Percentiles rank a stretch among this genome's conserved stretches.
Evolutionary conservation across 345 rosid species (phyloP).

Genomic region (Sisymbrium irio): DNA sequence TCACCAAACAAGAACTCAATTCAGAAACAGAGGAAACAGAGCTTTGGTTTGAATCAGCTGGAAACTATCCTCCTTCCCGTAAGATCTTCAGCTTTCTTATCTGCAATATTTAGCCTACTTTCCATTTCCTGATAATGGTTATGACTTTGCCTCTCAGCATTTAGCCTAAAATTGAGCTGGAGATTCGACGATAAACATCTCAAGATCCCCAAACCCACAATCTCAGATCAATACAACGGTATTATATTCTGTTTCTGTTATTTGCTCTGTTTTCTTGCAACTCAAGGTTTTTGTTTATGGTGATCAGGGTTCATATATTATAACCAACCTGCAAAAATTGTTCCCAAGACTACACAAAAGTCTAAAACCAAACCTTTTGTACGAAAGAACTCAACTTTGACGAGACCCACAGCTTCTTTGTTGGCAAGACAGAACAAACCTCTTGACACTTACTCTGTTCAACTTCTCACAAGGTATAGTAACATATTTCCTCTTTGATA

Average conservation of each 20-base stretch:
- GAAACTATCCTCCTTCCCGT: conserved; percentile 74
- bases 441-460: conserved; percentile 39
- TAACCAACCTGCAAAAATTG: conserved; percentile 23
- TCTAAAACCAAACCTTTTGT: conserved; percentile 29
- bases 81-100: conserved; percentile 20
- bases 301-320: conserved; percentile 31
- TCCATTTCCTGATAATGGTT: neutral
- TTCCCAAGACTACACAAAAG: conserved; percentile 17
- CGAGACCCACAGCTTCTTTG: conserved; percentile 85
- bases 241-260: neutral
- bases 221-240: conserved; percentile 25
- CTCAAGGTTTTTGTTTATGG: conserved; percentile 6
- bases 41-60: conserved; percentile 62
- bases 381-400: conserved; percentile 53
- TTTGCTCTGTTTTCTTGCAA: conserved; percentile 19
- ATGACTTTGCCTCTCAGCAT: conserved; percentile 6
- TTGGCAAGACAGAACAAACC: conserved; percentile 66
- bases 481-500: neutral
- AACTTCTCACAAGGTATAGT: conserved; percentile 43
- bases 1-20: conserved; percentile 44
- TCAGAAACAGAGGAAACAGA: conserved; percentile 60
- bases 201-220: conserved; percentile 17
- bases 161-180: conserved; percentile 26
- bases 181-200: conserved; percentile 18
- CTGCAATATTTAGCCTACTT: neutral